Conservation (phyloP, 371 early-diverging fungal genomes). For the Lichtheimia hyalospora region DNA sequence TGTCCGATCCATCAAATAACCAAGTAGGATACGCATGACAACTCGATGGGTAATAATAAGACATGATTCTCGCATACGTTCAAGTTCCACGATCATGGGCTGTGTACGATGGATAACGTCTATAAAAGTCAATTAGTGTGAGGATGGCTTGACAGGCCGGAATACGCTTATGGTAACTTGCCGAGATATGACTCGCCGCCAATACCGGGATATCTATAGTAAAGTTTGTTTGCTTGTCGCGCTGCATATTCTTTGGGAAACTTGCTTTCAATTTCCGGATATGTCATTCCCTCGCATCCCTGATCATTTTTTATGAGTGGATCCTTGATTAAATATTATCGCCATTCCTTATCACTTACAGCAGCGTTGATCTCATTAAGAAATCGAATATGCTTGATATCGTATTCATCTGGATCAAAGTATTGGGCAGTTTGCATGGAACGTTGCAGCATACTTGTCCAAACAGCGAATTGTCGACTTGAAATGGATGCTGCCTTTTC, state of each 20-base stretch:
- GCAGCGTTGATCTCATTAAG: constrained; percentile 89
- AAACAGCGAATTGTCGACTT: constrained; percentile 56
- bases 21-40: constrained; percentile 74
- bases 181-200: constrained; percentile 80
- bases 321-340: background rate
- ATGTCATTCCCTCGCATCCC: constrained; percentile 56
- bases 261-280: constrained; percentile 63
- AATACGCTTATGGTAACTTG: constrained; percentile 9
- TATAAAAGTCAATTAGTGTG: constrained; percentile 2
- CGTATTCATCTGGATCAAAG: constrained; percentile 73
- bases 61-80: constrained; percentile 74
- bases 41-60: constrained; percentile 76
- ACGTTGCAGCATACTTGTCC: constrained; percentile 78
- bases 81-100: constrained; percentile 83
- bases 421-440: constrained; percentile 70
- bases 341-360: constrained; percentile 28
- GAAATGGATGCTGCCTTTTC: constrained; percentile 23
- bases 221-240: constrained; percentile 70
- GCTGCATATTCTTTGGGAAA: constrained; percentile 70
- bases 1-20: constrained; percentile 75
- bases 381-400: constrained; percentile 68
- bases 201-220: constrained; percentile 83
- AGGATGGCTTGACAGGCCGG: background rate
- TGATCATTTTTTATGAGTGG: background rate
- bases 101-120: constrained; percentile 86